Evolutionary conservation across 2,329 filamentous ascomycete genomes (phyloP), one percentile per base, ranked within the genome.

Genomic region (Hymenoscyphus repandus): DNA sequence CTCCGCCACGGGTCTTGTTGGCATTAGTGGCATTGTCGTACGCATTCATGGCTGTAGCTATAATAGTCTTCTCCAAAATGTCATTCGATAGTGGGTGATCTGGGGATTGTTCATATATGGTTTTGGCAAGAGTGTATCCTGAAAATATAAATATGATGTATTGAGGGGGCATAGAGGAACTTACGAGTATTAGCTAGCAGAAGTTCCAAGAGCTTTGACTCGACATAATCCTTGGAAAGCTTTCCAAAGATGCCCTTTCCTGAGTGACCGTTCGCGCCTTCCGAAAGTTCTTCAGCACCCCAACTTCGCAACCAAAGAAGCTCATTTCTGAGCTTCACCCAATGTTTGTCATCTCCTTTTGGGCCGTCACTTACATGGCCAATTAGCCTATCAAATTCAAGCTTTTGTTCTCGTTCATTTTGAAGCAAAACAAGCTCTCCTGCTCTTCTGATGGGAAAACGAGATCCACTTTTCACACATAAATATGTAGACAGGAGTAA

Each of bases 1-100:
- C 75, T 0, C 85, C 85, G 13, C 88, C 88, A 57, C 88, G 77
- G 1, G 79, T 87, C 49, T 81, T 80, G 60, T 92, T 90, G 0
- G 86, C 86, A 61, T 93, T 93, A 18, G 85, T 88, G 2, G 88
- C 88, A 63, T 88, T 88, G 62, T 93, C 88, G 63, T 90, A 93
- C 3, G 85, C 79, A 48, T 79, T 75, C 71, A 90, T 77, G 1
- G 85, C 84, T 42, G 82, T 75, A 1, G 74, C 73, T 38, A 87
- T 70, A 7, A 90, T 72, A 1, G 81, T 79, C 4, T 80, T 75
- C 61, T 82, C 78, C 1, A 89, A 68, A 6, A 74, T 65, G 2
- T 75, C 67, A 2, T 65, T 61, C 2, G 75, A 62, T 2, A 88
- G 70, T 4, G 77, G 76, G 3, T 65, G 68, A 15, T 79, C 71